Conservation (phyloP, 805 yeast genomes). For the Saturnispora serradocipensis region DNA sequence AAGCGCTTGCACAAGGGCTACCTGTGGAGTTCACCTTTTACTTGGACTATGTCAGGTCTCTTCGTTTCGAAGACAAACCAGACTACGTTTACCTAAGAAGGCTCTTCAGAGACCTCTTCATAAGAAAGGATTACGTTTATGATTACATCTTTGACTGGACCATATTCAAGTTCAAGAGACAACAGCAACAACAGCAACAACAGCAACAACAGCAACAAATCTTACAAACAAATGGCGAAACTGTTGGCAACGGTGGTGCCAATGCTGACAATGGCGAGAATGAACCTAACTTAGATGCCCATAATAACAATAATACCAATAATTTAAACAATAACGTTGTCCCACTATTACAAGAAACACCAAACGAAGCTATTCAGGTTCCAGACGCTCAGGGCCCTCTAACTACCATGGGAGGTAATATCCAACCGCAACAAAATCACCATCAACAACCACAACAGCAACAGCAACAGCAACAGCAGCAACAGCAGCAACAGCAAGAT, state of each 20-base stretch:
- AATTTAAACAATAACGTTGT: neutral
- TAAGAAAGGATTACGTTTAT: conserved; percentile 80
- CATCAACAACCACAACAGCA: conserved; percentile 25
- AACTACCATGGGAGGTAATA: conserved; percentile 7
- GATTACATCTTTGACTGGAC: conserved; percentile 98
- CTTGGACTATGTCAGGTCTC: conserved; percentile 78
- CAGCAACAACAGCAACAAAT: conserved; percentile 20
- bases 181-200: conserved; percentile 35
- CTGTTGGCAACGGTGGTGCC: neutral
- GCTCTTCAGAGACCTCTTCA: conserved; percentile 79
- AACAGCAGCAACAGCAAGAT: conserved; percentile 18
- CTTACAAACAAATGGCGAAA: conserved; percentile 10
- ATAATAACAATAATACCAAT: neutral
- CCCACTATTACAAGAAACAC: conserved; percentile 25
- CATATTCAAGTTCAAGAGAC: conserved; percentile 63
- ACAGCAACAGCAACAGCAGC: conserved; percentile 19
- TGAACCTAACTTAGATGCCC: conserved; percentile 15
- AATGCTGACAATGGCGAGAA: conserved; percentile 9
- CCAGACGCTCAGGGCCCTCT: conserved; percentile 22
- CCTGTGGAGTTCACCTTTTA: conserved; percentile 87
- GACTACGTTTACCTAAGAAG: conserved; percentile 85
- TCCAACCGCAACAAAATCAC: conserved; percentile 18
- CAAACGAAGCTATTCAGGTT: conserved; percentile 25
- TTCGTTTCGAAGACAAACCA: conserved; percentile 93
- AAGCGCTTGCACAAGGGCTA: conserved; percentile 79